Percentiles rank a stretch among this genome's conserved stretches.
phyloP scores from a whole-genome alignment of 768 basidiomycete genomes.

The Naganishia onofrii region DNA sequence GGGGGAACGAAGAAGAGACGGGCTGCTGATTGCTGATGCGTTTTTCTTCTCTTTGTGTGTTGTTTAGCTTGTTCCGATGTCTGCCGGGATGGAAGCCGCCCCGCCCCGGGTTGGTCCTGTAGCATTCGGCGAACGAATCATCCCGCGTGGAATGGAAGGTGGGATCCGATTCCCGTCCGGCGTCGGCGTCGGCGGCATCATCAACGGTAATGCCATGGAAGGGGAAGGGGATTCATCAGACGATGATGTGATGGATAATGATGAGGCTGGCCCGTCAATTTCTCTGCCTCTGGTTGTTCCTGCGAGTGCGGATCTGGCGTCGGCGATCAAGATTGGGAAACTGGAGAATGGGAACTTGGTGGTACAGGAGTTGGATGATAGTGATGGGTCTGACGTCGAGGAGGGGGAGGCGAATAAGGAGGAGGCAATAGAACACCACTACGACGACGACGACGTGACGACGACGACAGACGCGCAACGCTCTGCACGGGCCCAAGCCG shows the following conservation, averaged over 20 bases:
- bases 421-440: not conserved
- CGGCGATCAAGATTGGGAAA: slow-evolving; percentile 30
- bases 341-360: slow-evolving; percentile 32
- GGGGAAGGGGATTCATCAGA: slow-evolving; percentile 8
- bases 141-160: slow-evolving; percentile 18
- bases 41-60: too few relatives aligned
- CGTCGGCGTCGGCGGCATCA: too few relatives aligned
- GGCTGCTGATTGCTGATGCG: not conserved
- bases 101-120: slow-evolving; percentile 8
- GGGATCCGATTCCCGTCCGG: not conserved
- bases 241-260: not conserved
- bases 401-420: not conserved
- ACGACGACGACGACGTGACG: too few relatives aligned
- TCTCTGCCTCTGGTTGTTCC: slow-evolving; percentile 28
- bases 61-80: slow-evolving; percentile 18
- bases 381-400: slow-evolving; percentile 17
- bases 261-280: slow-evolving; percentile 1
- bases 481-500: not conserved
- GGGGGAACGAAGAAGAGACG: too few relatives aligned
- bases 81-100: slow-evolving; percentile 22
- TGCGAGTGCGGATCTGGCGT: slow-evolving; percentile 14
- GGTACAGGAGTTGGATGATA: slow-evolving; percentile 28
- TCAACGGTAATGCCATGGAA: too few relatives aligned
- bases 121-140: slow-evolving; percentile 28
- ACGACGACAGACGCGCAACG: not conserved